These are phyloP conservation scores for Amanita muscaria DNA, from an alignment of 768 basidiomycete genomes.

Conservation along the genomic window DNA sequence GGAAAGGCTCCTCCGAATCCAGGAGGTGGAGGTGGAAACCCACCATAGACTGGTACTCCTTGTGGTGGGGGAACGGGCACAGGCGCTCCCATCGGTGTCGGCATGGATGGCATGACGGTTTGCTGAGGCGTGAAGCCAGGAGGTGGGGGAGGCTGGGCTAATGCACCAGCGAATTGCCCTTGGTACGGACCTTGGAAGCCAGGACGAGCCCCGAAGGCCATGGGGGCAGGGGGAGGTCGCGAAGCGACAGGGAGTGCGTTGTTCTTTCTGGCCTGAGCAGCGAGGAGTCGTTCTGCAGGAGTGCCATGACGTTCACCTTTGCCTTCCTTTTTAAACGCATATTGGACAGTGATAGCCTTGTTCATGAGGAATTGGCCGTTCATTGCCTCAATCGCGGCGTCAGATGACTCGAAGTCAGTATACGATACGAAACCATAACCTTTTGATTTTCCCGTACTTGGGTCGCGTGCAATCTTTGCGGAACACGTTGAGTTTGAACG, in stretches of 20 bases:
- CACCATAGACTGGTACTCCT: slow-evolving; percentile 33
- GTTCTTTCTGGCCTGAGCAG: slow-evolving; percentile 92
- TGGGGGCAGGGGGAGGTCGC: slow-evolving; percentile 67
- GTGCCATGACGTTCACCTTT: slow-evolving; percentile 98
- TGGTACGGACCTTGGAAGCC: slow-evolving; percentile 73
- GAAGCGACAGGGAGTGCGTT: slow-evolving; percentile 77
- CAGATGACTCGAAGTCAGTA: slow-evolving; percentile 95
- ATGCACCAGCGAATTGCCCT: slow-evolving; percentile 89
- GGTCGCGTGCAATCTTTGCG: slow-evolving; percentile 82
- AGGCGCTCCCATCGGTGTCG: slow-evolving; percentile 8
- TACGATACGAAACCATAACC: slow-evolving; percentile 97
- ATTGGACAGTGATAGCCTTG: slow-evolving; percentile 94
- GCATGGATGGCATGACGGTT: slow-evolving; percentile 48
- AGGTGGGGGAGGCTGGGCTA: slow-evolving; percentile 76
- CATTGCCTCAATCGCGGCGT: slow-evolving; percentile 95
- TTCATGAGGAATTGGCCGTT: slow-evolving; percentile 97
- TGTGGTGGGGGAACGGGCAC: slow-evolving; percentile 33
- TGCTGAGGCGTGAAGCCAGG: slow-evolving; percentile 73
- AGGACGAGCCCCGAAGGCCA: slow-evolving; percentile 60
- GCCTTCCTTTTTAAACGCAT: slow-evolving; percentile 99
- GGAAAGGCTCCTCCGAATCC: slow-evolving; percentile 50
- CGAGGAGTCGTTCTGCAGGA: slow-evolving; percentile 90
- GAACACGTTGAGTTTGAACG: not conserved
- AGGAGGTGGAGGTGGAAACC: slow-evolving; percentile 55
- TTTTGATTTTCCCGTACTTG: slow-evolving; percentile 77